Evolutionary conservation across 2,329 filamentous ascomycete genomes (phyloP).

Genomic region (Xylariaceae sp.): DNA sequence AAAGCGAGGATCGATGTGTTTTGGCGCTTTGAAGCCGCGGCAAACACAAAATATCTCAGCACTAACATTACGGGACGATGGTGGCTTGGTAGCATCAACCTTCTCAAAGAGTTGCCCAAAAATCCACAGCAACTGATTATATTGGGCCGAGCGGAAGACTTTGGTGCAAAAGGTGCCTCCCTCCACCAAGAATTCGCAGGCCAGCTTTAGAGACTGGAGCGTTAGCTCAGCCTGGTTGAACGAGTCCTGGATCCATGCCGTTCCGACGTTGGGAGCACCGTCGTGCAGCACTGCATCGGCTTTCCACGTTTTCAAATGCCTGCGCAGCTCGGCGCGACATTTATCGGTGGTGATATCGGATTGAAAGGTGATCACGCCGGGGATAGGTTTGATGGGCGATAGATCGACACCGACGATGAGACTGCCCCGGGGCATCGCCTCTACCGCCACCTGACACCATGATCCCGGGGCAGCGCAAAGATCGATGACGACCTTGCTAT

Average conservation of each 20-base stretch:
- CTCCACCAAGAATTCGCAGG: conserved; percentile 85
- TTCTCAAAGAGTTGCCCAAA: conserved; percentile 95
- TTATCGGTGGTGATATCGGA: conserved; percentile 98
- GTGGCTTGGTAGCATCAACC: conserved; percentile 96
- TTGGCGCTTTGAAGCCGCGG: conserved; percentile 90
- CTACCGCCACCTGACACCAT: conserved; percentile 94
- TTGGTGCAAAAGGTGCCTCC: conserved; percentile 96
- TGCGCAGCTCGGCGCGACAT: conserved; percentile 81
- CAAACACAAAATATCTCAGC: conserved; percentile 99
- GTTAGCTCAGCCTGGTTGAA: conserved; percentile 95
- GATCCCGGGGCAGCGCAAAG: conserved; percentile 95
- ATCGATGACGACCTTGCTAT: conserved; percentile 93
- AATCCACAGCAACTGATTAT: conserved; percentile 90
- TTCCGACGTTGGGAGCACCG: conserved; percentile 95
- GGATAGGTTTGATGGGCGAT: conserved; percentile 91
- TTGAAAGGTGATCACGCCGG: conserved; percentile 90
- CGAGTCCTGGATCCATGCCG: conserved; percentile 95
- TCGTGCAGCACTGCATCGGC: conserved; percentile 94
- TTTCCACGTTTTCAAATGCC: conserved; percentile 93
- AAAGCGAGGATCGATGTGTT: conserved; percentile 86
- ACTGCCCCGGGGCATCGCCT: conserved; percentile 86
- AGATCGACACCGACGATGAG: conserved; percentile 94
- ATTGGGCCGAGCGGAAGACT: conserved; percentile 95
- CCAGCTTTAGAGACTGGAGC: conserved; percentile 84
- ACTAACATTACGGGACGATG: conserved; percentile 90